Conservation (phyloP, 1,284 basidiomycete species). For the Ganoderma leucocontextum region DNA sequence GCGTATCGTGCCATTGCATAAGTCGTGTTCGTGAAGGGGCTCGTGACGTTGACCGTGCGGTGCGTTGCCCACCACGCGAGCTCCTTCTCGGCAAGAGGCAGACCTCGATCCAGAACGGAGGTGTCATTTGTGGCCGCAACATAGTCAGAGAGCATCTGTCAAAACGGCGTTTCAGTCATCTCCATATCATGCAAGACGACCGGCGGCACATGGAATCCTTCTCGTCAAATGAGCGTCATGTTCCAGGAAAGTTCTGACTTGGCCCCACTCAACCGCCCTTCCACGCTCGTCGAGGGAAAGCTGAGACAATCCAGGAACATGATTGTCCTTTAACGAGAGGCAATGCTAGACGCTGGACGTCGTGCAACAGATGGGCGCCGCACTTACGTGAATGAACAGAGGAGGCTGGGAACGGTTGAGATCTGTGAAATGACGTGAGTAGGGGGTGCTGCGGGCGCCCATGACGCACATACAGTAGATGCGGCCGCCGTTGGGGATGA, state of each 20-base stretch:
- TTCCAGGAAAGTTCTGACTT: too few species aligned
- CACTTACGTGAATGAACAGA: constrained; percentile 77
- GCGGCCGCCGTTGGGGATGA: constrained; percentile 92
- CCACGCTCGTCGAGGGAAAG: too few species aligned
- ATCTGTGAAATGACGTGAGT: constrained; percentile 52
- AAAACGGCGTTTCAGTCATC: background rate
- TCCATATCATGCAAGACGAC: background rate
- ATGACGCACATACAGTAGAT: constrained; percentile 67
- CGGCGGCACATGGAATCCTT: too few species aligned
- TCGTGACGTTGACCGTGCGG: constrained; percentile 76
- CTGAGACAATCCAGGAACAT: too few species aligned
- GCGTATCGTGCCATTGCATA: constrained; percentile 77
- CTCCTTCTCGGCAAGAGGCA: constrained; percentile 77
- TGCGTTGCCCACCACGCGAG: constrained; percentile 85
- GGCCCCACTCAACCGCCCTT: too few species aligned
- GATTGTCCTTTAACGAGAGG: too few species aligned
- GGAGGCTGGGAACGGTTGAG: constrained; percentile 92
- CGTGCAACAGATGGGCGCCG: background rate
- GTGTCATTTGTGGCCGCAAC: constrained; percentile 67
- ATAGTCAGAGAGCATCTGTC: constrained; percentile 74
- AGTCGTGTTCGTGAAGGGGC: constrained; percentile 74
- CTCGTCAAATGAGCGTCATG: too few species aligned
- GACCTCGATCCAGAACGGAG: constrained; percentile 66
- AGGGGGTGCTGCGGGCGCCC: background rate
- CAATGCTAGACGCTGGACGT: too few species aligned